Evolutionary conservation across 768 basidiomycete species (phyloP), one percentile per base, ranked within the genome.

Genomic region (Rhizopogon vesiculosus): DNA sequence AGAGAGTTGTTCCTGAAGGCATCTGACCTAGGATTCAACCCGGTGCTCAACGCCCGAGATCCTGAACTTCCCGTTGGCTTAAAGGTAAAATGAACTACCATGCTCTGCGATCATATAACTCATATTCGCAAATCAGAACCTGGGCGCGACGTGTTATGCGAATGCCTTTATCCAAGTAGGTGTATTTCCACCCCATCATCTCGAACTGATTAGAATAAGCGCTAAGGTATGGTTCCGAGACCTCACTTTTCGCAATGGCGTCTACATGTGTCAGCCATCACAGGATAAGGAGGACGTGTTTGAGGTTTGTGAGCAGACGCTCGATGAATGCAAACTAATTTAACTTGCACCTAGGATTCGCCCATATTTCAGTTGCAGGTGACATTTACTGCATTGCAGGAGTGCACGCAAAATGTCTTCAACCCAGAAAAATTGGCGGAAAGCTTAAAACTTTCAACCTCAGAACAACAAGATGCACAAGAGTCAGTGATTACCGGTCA

Each of bases 131-230:
- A 58, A 33, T 33, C 63, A 94, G 93, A 98, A 98, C 68, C 82
- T 98, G 18, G 96, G 96, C 4, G 95, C 95, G 16, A 98, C 96
- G 3, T 98, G 96, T 67, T 98, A 98, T 62, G 94, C 92, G 57
- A 97, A 97, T 69, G 93, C 93, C 18, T 97, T 90, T 59, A 78
- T 98, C 44, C 95, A 98, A 74, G 92, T 88, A 62, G 39, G 66
- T 64, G 35, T 49, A 29, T 39, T 31, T 44, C 19, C 35, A 35
- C 35, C 18, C 38, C n/a, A 31, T 56, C 45, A 25, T n/a, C 15
- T 16, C 10, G 7, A 16, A 48, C 46, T n/a, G 56, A 49, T 53
- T 59, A 40, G 61, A 45, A 31, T 19, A 40, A 13, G 49, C 48
- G 19, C 55, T 2, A 54, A 95, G 91, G 89, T 96, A 12, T 98